These are phyloP conservation scores for Coemansia sp. DNA, from an alignment of 192 early-diverging fungal species.

Conservation along the genomic window DNA sequence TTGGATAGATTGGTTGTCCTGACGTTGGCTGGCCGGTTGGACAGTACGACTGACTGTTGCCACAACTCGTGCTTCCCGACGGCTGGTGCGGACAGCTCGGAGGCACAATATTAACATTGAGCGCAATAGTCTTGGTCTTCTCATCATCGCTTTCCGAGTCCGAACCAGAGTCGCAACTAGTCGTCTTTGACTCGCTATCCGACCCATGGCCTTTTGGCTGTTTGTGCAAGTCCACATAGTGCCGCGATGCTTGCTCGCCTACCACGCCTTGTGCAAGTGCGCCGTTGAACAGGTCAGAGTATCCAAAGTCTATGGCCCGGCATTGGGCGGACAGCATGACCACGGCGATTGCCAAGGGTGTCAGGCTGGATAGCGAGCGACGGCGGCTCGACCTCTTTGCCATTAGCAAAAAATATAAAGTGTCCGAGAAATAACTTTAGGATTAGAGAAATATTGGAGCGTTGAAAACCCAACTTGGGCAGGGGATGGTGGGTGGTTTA, in stretches of 20 bases:
- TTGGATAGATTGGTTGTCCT: too few species aligned
- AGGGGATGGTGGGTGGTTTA: too few species aligned
- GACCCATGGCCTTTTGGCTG: not conserved
- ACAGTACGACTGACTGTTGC: not conserved
- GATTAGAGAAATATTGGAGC: too few species aligned
- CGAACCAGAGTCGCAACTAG: not conserved
- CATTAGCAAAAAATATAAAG: not conserved
- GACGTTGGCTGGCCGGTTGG: too few species aligned
- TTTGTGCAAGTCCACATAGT: constrained; percentile 12
- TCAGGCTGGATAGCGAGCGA: not conserved
- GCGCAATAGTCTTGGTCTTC: not conserved
- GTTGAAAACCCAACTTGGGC: too few species aligned
- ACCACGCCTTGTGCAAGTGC: not conserved
- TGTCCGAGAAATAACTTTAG: too few species aligned
- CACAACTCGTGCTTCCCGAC: not conserved
- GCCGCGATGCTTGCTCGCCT: not conserved
- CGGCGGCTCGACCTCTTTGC: not conserved
- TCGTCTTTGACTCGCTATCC: not conserved
- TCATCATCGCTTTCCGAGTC: not conserved
- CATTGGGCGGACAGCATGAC: not conserved
- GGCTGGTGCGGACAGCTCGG: not conserved
- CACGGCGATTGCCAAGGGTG: not conserved
- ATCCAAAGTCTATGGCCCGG: not conserved
- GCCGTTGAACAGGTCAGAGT: not conserved
- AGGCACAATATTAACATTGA: not conserved